Evolutionary conservation across 75 land plant genomes (phyloP), one percentile per base, ranked within the genome.

Genomic region (Sequoiadendron giganteum): DNA sequence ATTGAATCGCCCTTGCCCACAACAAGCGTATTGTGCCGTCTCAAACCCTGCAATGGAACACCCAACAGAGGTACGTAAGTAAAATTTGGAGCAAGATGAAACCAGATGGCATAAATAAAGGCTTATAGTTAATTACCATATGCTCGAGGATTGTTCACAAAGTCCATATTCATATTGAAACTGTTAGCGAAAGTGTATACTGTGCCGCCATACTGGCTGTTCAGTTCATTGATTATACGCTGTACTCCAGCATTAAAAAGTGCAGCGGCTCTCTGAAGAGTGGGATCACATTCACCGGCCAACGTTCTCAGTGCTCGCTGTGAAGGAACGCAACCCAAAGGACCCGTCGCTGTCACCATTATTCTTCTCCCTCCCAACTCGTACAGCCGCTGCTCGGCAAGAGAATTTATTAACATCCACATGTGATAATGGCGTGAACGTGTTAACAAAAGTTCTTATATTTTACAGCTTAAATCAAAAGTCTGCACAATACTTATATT

Each of bases 291-390:
- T 38, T 56, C 85, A 5, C 97, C 95, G 40, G 86, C 75, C 3
- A 48, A 30, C 68, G 95, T 89, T 6, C 90, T 85, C 18, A 38
- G 3, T 1, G 93, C 94, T 18, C 94, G 89, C 88, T 93, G 94
- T 3, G 95, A 90, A 16, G 97, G 97, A 32, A 93, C 95, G 73
- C 97, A 96, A 0, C 97, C 97, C 70, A 96, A 14, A 1, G 70
- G 95, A 21, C 97, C 97, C 2, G 93, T 91, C 2, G 92, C 92
- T 7, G 94, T 88, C 52, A 96, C 90, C 55, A 93, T 81, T 61
- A 94, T 90, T 86, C 89, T 92, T 16, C 97, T 87, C 2, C 90
- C 96, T 19, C 96, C 97, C 84, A 96, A 84, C 32, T 94, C 88
- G 55, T 92, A 87, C 21, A 94, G 86, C 39, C 76, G 84, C 95